Conservation (phyloP, 768 basidiomycete species). For the Crepidotus variabilis region DNA sequence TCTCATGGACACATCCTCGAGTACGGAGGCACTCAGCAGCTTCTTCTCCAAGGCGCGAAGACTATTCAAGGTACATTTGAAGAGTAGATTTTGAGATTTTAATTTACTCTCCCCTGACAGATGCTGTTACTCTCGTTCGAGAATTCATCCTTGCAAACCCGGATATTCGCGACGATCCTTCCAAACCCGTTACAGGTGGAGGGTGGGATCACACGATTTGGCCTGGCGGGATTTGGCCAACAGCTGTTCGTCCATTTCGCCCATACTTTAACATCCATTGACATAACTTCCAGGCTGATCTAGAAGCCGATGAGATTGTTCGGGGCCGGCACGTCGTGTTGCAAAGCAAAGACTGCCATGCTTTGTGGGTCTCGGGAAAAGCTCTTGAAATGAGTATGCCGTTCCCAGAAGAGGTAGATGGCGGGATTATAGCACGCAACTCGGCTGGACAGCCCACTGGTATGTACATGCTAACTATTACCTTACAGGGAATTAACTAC, state of each 20-base stretch:
- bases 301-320: slow-evolving; percentile 69
- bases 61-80: slow-evolving; percentile 48
- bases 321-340: slow-evolving; percentile 69
- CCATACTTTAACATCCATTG: neutral
- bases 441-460: slow-evolving; percentile 67
- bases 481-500: neutral
- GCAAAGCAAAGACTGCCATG: slow-evolving; percentile 86
- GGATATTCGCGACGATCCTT: slow-evolving; percentile 51
- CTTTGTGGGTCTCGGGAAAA: slow-evolving; percentile 75
- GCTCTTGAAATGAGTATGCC: slow-evolving; percentile 56
- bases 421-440: slow-evolving; percentile 78
- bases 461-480: slow-evolving; percentile 20
- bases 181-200: slow-evolving; percentile 69
- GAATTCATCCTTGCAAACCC: slow-evolving; percentile 56
- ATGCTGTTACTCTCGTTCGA: slow-evolving; percentile 59
- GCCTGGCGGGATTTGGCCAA: slow-evolving; percentile 59
- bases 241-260: slow-evolving; percentile 44
- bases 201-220: slow-evolving; percentile 93
- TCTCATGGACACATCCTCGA: slow-evolving; percentile 78
- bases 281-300: slow-evolving; percentile 46
- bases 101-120: slow-evolving; percentile 25
- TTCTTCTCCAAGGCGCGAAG: slow-evolving; percentile 61
- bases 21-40: slow-evolving; percentile 64
- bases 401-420: slow-evolving; percentile 69
- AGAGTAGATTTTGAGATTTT: neutral